These are phyloP conservation scores for Parastagonospora avenae DNA, from an alignment of 2,329 filamentous ascomycete genomes.

Conservation along the genomic window DNA sequence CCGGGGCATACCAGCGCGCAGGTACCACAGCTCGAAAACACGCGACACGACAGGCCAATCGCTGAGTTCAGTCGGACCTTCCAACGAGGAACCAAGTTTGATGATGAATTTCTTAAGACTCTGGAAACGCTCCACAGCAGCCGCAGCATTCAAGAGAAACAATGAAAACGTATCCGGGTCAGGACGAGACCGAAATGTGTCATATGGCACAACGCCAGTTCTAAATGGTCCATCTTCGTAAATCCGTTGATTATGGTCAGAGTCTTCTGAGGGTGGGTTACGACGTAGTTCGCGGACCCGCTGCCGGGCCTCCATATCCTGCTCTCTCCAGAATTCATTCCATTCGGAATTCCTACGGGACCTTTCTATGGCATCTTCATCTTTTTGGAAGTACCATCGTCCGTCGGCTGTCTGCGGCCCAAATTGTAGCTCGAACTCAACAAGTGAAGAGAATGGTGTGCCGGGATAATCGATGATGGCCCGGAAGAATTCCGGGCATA, in stretches of 20 bases:
- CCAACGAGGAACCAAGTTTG: background rate
- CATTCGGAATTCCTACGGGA: background rate
- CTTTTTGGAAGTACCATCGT: conserved; percentile 10
- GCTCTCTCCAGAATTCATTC: conserved; percentile 1
- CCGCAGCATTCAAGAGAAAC: conserved; percentile 5
- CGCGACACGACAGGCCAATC: background rate
- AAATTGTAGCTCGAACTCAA: conserved; percentile 11
- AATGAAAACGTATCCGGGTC: conserved; percentile 2
- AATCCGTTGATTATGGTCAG: background rate
- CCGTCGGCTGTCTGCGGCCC: conserved; percentile 14
- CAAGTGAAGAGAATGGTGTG: conserved; percentile 6
- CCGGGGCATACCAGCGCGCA: conserved; percentile 4
- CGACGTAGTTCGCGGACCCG: background rate
- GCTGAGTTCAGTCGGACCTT: background rate
- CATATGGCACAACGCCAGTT: background rate
- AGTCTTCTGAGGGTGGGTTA: background rate
- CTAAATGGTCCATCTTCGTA: conserved; percentile 5
- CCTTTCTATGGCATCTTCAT: conserved; percentile 4
- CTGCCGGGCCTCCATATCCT: background rate
- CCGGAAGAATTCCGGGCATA: conserved; percentile 8
- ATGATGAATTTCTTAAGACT: conserved; percentile 5
- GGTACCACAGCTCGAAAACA: conserved; percentile 10
- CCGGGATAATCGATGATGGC: background rate
- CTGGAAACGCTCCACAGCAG: background rate
- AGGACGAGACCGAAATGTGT: conserved; percentile 1